Evolutionary conservation across 192 early-diverging fungal genomes (phyloP).

Genomic region (Coemansia sp.): DNA sequence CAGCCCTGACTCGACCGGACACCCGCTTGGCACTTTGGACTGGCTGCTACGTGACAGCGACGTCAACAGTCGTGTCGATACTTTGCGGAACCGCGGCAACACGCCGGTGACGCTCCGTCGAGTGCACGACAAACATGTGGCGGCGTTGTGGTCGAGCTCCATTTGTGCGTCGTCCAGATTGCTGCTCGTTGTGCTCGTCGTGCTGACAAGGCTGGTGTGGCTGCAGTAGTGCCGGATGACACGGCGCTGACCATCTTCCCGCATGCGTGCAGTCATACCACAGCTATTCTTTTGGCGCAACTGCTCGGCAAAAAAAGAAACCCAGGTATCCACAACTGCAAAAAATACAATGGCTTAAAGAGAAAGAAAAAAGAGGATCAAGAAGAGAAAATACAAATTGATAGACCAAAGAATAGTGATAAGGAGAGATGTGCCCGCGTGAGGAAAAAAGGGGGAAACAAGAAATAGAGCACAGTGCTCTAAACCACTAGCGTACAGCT

Average conservation of each 20-base stretch:
- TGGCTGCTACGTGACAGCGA: constrained; percentile 29
- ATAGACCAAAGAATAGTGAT: constrained; percentile 1
- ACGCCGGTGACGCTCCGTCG: constrained; percentile 45
- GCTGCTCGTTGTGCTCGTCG: constrained; percentile 9
- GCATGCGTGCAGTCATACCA: constrained; percentile 26
- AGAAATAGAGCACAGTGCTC: background rate
- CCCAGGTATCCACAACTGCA: background rate
- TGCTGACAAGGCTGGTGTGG: constrained; percentile 29
- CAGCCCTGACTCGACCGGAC: constrained; percentile 10
- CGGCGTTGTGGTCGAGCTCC: constrained; percentile 30
- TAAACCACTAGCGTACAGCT: background rate
- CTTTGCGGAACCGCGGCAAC: constrained; percentile 43
- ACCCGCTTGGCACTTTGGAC: constrained; percentile 16
- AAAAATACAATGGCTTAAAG: constrained; percentile 4
- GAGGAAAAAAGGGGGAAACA: background rate
- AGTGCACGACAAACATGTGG: constrained; percentile 36
- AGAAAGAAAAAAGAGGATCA: background rate
- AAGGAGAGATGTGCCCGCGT: background rate
- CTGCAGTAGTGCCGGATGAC: constrained; percentile 31
- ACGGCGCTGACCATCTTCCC: constrained; percentile 20
- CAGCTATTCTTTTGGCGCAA: background rate
- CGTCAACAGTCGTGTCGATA: constrained; percentile 31
- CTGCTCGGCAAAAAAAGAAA: background rate
- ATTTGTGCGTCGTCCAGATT: constrained; percentile 1
- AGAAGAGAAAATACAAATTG: background rate